phyloP scores from a whole-genome alignment of 352 stramenopile genomes.

The Phytopythium oedochilum region DNA sequence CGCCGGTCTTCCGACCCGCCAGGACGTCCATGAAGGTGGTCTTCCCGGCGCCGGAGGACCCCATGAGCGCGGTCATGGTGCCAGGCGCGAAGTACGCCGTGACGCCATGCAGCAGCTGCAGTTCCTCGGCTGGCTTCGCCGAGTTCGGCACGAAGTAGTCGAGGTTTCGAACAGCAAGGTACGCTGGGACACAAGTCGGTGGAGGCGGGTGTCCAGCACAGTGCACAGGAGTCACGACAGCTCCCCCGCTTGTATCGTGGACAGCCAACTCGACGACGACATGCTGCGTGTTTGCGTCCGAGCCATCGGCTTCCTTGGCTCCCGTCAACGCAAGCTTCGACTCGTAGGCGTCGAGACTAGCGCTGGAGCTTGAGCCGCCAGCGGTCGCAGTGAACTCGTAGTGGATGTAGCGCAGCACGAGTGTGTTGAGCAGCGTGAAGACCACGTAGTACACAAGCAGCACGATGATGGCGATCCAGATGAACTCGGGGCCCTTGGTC shows the following conservation, averaged over 20 bases:
- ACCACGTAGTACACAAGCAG: conserved; percentile 34
- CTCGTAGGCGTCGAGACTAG: conserved; percentile 3
- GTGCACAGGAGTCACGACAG: background rate
- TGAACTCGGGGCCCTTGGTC: conserved; percentile 12
- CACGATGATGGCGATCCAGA: conserved; percentile 33
- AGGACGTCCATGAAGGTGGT: conserved; percentile 54
- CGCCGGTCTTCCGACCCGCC: conserved; percentile 40
- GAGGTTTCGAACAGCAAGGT: conserved; percentile 24
- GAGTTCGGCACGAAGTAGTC: conserved; percentile 44
- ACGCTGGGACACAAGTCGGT: conserved; percentile 18
- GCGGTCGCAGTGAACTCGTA: conserved; percentile 19
- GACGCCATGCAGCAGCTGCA: conserved; percentile 32
- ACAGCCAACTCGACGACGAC: conserved; percentile 7
- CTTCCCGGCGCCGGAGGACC: conserved; percentile 52
- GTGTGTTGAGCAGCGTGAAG: conserved; percentile 33
- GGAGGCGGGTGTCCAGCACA: background rate
- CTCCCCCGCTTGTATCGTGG: background rate
- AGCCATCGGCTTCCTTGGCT: background rate
- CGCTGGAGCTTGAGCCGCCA: background rate
- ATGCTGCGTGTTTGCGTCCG: background rate
- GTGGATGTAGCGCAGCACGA: conserved; percentile 31
- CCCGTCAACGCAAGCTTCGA: background rate
- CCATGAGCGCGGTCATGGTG: conserved; percentile 64
- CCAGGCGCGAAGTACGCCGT: conserved; percentile 33
- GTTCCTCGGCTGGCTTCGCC: conserved; percentile 12